These are phyloP conservation scores for Hymenoscyphus repandus DNA, from an alignment of 2,329 filamentous ascomycete genomes.

Conservation along the genomic window DNA sequence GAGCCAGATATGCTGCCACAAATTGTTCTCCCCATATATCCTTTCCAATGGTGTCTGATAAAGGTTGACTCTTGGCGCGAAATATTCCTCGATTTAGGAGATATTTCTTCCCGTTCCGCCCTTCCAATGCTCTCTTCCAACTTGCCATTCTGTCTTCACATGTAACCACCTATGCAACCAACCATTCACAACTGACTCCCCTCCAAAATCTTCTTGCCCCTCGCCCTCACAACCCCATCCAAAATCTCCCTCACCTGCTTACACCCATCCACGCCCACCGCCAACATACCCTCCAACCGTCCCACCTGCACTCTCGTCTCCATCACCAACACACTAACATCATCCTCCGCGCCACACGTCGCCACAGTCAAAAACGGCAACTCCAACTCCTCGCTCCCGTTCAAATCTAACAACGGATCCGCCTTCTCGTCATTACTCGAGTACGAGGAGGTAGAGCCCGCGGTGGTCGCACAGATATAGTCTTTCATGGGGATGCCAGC, in stretches of 20 bases:
- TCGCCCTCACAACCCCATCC: constrained; percentile 71
- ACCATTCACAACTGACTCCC: constrained; percentile 47
- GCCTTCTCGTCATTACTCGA: constrained; percentile 60
- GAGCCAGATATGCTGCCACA: not conserved
- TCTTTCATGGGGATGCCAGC: constrained; percentile 94
- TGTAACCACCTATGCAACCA: not conserved
- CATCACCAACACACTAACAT: constrained; percentile 74
- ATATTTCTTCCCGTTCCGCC: too few relatives aligned
- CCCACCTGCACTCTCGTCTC: constrained; percentile 82
- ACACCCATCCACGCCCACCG: constrained; percentile 87
- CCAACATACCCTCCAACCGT: constrained; percentile 86
- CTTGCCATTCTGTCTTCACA: not conserved
- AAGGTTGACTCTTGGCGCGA: too few relatives aligned
- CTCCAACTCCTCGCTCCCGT: constrained; percentile 77
- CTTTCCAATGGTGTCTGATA: constrained; percentile 21
- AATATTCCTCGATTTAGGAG: too few relatives aligned
- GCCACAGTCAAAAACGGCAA: constrained; percentile 83
- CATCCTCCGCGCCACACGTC: constrained; percentile 68
- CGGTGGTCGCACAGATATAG: constrained; percentile 83
- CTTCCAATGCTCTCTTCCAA: too few relatives aligned
- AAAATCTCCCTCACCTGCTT: constrained; percentile 77
- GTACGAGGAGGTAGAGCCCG: constrained; percentile 69
- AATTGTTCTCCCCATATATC: constrained; percentile 9
- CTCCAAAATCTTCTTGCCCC: constrained; percentile 59
- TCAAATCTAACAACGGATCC: constrained; percentile 76